phyloP scores from a whole-genome alignment of 305 asterid species.

The Ajuga reptans region DNA sequence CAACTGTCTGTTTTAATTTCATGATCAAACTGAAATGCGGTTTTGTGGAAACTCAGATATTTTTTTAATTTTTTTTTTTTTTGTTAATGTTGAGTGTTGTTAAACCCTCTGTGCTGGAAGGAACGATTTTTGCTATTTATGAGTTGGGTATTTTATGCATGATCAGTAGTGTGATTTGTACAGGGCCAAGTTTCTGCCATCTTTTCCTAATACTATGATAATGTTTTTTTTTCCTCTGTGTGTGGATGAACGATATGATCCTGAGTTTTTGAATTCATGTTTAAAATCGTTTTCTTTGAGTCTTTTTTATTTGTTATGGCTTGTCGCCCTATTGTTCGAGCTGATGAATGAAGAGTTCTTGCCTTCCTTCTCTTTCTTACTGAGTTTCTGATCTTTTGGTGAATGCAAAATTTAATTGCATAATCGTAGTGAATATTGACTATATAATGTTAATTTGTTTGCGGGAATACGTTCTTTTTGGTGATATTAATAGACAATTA shows the following conservation, averaged over 20 bases:
- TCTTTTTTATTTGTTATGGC: not conserved
- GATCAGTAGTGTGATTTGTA: not conserved
- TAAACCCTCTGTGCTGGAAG: not conserved
- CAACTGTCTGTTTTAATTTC: constrained; percentile 17
- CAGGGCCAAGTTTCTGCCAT: not conserved
- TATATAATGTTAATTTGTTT: not conserved
- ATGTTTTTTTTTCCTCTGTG: not conserved
- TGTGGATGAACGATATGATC: constrained; percentile 9
- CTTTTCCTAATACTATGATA: not conserved
- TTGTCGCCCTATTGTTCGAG: not conserved
- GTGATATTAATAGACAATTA: not conserved
- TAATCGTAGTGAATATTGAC: not conserved
- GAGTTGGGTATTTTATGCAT: not conserved
- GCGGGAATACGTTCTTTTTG: not conserved
- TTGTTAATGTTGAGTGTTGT: not conserved
- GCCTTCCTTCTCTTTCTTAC: not conserved
- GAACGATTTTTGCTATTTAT: not conserved
- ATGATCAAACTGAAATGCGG: not conserved
- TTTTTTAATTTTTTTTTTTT: not conserved
- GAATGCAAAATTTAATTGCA: not conserved
- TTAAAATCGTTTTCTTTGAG: not conserved
- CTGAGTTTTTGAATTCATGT: not conserved
- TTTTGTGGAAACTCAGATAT: not conserved
- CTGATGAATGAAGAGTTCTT: not conserved
- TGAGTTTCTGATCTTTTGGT: not conserved